Conservation (phyloP, 1,139 yeast genomes). For the Scheffersomyces parashehatae region DNA sequence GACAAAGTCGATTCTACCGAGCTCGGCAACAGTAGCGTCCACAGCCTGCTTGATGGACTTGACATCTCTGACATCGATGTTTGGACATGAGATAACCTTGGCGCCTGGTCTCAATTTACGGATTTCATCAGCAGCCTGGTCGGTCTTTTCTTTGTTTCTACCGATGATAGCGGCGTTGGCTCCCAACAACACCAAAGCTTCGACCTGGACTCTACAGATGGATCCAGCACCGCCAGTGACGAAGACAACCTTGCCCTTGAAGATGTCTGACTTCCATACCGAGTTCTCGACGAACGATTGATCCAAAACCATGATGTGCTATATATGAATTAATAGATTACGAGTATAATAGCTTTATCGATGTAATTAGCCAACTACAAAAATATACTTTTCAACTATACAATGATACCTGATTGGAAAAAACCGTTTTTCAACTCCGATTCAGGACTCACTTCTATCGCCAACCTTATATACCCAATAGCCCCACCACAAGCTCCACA, state of each 20-base stretch:
- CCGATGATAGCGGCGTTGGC: constrained; percentile 30
- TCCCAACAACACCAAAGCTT: constrained; percentile 27
- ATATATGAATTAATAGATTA: too few relatives aligned
- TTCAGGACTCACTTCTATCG: too few relatives aligned
- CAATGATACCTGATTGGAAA: too few relatives aligned
- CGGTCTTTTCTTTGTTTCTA: constrained; percentile 23
- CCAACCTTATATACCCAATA: not conserved
- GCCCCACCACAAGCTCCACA: not conserved
- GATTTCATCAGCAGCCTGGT: constrained; percentile 66
- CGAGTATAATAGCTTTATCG: too few relatives aligned
- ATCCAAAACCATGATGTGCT: constrained; percentile 16
- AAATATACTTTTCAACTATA: too few relatives aligned
- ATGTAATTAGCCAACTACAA: too few relatives aligned
- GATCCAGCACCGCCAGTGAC: constrained; percentile 32
- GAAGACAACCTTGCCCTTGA: constrained; percentile 67
- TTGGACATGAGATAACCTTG: constrained; percentile 19
- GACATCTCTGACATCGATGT: constrained; percentile 24
- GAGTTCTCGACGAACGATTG: constrained; percentile 27
- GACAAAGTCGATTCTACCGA: constrained; percentile 28
- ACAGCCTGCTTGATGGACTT: constrained; percentile 20
- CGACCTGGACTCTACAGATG: constrained; percentile 27
- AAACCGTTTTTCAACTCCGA: too few relatives aligned
- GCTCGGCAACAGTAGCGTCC: constrained; percentile 20
- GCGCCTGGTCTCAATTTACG: constrained; percentile 21
- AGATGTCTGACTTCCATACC: constrained; percentile 59